Evolutionary conservation across 2,329 filamentous ascomycete genomes (phyloP), one percentile per base, ranked within the genome.

Genomic region (Trichoderma gracile): DNA sequence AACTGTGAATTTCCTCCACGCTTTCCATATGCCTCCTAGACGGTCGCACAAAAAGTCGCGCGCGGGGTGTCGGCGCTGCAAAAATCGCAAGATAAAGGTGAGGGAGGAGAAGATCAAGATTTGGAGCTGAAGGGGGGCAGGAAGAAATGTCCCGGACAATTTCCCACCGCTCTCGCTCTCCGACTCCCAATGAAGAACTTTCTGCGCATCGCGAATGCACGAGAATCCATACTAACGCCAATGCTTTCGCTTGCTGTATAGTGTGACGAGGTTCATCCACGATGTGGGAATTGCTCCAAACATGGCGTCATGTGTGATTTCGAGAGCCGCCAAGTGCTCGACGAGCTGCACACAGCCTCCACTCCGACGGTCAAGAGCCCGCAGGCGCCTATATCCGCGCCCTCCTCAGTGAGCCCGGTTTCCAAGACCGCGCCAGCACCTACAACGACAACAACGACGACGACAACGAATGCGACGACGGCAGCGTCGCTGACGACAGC

Each of bases 31-130:
- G 86, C 85, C 87, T 66, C 86, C 87, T 33, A 80, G 87, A 71
- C 81, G 86, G 73, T 88, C 87, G 47, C 88, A 90, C 75, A 90
- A 88, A 73, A 90, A 89, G 78, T 89, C 86, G 64, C 82, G 88
- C 69, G 83, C 86, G 58, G 88, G 88, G 52, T 90, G 88, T 70
- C 81, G 82, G 67, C 79, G 85, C 65, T 90, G 88, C 76, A 90
- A 90, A 77, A 79, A 80, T 63, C 80, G 88, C 67, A 90, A 90
- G 75, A 89, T 90, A 72, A 90, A 90, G 84, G 87, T 88, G 21
- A 61, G 40, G 12, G 19, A 12, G 27, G 25, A 56, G 7, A 49
- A 42, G 40, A 12, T 10, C 76, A 55, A 71, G 62, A 38, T 10
- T 1, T 38, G 33, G 14, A 14, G 33, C 33, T 5, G 10, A 47